Percentiles rank a stretch among this genome's conserved stretches.
These are phyloP conservation scores for Stephania cephalantha DNA, from an alignment of 164 flowering plant species.

Conservation along the genomic window DNA sequence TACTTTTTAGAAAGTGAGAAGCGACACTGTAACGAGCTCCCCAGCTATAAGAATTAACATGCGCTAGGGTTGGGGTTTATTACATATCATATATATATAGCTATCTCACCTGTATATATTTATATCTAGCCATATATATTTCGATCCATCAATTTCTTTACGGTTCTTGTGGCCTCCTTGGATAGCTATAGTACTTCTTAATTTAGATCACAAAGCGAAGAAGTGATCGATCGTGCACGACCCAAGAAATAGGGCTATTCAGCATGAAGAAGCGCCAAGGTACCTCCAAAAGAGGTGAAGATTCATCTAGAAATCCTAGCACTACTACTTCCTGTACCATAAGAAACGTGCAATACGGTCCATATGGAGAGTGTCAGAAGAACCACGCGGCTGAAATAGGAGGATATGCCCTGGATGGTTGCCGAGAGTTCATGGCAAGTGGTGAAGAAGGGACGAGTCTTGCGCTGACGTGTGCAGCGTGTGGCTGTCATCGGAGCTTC, in stretches of 20 bases:
- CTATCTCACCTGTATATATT: neutral
- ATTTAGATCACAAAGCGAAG: neutral
- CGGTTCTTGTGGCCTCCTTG: neutral
- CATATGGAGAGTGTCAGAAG: constrained; percentile 76
- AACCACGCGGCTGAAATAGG: constrained; percentile 80
- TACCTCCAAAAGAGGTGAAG: constrained; percentile 33
- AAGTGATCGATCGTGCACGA: no score
- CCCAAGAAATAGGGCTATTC: constrained; percentile 7
- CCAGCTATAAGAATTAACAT: constrained; percentile 27
- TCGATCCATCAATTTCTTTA: neutral
- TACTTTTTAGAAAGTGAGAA: neutral
- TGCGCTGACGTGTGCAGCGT: constrained; percentile 68
- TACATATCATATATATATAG: neutral
- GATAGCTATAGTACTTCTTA: neutral
- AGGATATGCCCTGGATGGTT: constrained; percentile 77
- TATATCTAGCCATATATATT: neutral
- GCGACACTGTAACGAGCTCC: constrained; percentile 1
- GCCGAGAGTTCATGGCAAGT: constrained; percentile 79
- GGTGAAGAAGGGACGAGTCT: constrained; percentile 49
- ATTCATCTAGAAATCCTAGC: constrained; percentile 21
- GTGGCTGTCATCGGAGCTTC: constrained; percentile 81
- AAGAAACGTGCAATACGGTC: constrained; percentile 46
- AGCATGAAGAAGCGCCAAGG: constrained; percentile 59
- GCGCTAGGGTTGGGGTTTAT: constrained; percentile 48
- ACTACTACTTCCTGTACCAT: constrained; percentile 25